Evolutionary conservation across 176 grass and related monocot species (phyloP), one percentile per base, ranked within the genome.

Genomic region (Sorghum bicolor): DNA sequence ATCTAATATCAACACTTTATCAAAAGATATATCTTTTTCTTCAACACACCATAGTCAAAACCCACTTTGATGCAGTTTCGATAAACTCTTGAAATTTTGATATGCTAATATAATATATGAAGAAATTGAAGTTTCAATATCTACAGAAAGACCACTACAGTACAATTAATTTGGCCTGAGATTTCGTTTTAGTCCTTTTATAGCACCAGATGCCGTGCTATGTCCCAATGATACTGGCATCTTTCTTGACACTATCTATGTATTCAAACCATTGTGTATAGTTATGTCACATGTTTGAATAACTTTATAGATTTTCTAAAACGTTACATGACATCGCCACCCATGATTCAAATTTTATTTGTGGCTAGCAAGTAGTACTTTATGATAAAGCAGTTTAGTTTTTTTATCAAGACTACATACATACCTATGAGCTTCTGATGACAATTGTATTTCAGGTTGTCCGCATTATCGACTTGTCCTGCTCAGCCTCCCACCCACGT

Each of bases 391-490:
- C 13, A 28, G 58, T 26, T n/a, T n/a, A n/a, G n/a, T n/a, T n/a
- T n/a, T 26, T 62, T 62, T 62, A 62, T 26, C 58, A 62, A 28
- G 3, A 28, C 4, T 26, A 28, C n/a, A 12, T 62, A 2, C 60
- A 28, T 63, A 26, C 8, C 24, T 80, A 33, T 55, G 71, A 75
- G 39, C 43, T 81, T 74, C 58, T 67, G 28, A 87, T 53, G 60
- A 31, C 63, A 19, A 14, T 81, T 28, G 9, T 40, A 31, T 26
- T 57, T 34, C 86, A 89, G 79, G 76, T 85, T 78, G 83, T 92
- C 33, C 90, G 44, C n/a, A 73, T 89, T 45, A 39, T 92, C 52
- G 87, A 92, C 80, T 69, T 92, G 64, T 87, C 72, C 64, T 76
- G 80, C 64, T 82, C 87, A 55, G 83, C 85, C 44, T 14, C 85